A percentile compares a stretch with the other conserved stretches of the same genome.
These are phyloP conservation scores for Solanum corneliomulleri DNA, from an alignment of 257 asterid genomes.

Conservation along the genomic window DNA sequence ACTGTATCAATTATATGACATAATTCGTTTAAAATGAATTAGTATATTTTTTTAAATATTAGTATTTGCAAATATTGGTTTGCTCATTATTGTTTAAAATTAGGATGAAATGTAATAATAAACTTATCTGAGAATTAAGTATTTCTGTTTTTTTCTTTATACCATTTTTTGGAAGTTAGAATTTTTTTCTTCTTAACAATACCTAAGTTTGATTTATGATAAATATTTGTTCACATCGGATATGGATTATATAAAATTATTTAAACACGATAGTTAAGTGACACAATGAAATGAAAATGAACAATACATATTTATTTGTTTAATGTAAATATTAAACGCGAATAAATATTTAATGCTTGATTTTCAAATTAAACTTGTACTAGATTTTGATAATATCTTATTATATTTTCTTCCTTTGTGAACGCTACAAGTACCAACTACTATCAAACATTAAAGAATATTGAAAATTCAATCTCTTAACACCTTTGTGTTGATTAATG, in stretches of 20 bases:
- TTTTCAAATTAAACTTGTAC: not conserved
- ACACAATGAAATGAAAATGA: not conserved
- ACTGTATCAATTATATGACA: not conserved
- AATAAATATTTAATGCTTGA: not conserved
- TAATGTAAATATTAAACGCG: not conserved
- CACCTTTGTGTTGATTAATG: not conserved
- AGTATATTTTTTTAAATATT: not conserved
- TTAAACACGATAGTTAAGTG: not conserved
- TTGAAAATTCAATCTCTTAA: not conserved
- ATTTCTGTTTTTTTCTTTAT: not conserved
- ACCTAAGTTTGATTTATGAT: not conserved
- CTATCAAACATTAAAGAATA: not conserved
- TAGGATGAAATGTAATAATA: not conserved
- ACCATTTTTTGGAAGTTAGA: not conserved
- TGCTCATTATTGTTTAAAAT: not conserved
- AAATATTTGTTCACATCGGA: not conserved
- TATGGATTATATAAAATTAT: not conserved
- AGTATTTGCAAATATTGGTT: not conserved
- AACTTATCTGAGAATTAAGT: not conserved
- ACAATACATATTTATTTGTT: not conserved
- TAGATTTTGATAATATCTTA: not conserved
- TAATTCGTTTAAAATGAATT: not conserved
- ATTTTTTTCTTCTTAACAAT: not conserved
- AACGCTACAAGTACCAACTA: not conserved
- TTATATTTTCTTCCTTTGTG: not conserved